Base-by-base conservation (phyloP, 768 basidiomycete genomes). In the Suillus paluster region DNA sequence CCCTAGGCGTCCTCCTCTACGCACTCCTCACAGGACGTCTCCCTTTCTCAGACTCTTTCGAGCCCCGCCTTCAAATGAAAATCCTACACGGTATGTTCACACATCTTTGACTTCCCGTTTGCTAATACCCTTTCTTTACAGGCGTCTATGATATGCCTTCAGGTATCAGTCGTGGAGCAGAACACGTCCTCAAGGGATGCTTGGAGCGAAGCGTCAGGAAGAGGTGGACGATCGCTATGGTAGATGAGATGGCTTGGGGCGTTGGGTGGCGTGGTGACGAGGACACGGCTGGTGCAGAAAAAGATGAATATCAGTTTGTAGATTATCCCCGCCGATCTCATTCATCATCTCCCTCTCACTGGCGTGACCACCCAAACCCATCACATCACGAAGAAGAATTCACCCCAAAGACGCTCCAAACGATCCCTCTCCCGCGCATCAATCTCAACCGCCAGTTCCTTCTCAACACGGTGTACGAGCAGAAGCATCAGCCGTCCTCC, bases 41-140 rank as follows among this genome's bases (percentile, higher is more conserved):
- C 8, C 97, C 97, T 0, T 98, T 98, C 73, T 77, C 72, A 38
- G 97, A 99, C 74, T 79, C 90, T 0, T 99, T 92, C 69, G 97
- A 99, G 74, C 95, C 95, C 1, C 80, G 97, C 38, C 75, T 99
- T 61, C 90, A 94, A 57, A 89, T 94, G 85, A 96, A 96, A 76
- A 97, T 99, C 62, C 71, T 97, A 9, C 86, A 89, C 57, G 94
- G 96, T 84, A 76, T 72, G 70, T 81, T 71, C 74, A 76, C 75
- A 41, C 1, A 21, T 19, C 6, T 8, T 27, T n/a, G 33, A 53
- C 19, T 33, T 61, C 19, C 30, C 56, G 49, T 54, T 41, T 64
- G 49, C 61, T 67, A 62, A 59, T 66, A 15, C 34, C 36, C 58
- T 19, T 34, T 44, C n/a, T 64, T 34, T 48, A 25, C 67, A 94